Conservation (phyloP, 106 monocot genomes). For the Dendrobium officinale region DNA sequence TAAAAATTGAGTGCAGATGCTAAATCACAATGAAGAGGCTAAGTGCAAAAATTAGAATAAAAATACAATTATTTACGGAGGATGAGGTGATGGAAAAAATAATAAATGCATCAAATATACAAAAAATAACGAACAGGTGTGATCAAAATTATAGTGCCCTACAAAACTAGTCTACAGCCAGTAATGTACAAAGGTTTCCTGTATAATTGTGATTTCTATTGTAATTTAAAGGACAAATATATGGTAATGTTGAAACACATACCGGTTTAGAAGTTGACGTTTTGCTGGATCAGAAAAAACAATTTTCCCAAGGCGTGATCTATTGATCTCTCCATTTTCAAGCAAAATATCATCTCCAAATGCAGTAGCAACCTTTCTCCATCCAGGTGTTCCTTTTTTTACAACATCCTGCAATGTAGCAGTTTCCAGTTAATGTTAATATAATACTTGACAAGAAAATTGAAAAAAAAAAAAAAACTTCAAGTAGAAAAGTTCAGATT, state of each 20-base stretch:
- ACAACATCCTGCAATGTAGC: conserved; percentile 54
- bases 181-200: neutral
- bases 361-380: conserved; percentile 56
- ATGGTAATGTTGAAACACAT: neutral
- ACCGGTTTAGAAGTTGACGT: conserved; percentile 69
- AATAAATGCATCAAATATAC: no score
- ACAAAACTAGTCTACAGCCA: neutral
- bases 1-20: no score
- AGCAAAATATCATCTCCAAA: conserved; percentile 57
- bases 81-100: no score
- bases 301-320: conserved; percentile 57
- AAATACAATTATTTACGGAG: no score
- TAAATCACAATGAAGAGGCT: no score
- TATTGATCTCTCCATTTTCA: conserved; percentile 69
- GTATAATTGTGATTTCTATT: neutral
- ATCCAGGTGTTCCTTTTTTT: conserved; percentile 56
- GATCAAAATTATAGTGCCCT: neutral
- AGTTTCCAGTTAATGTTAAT: neutral
- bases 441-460: neutral
- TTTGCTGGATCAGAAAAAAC: conserved; percentile 62
- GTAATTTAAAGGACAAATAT: neutral
- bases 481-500: neutral
- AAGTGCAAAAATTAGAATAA: no score
- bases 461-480: neutral
- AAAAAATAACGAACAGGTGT: no score